Evolutionary conservation across 2,329 filamentous ascomycete species (phyloP).

Genomic region (Arthrocladium fulminans): DNA sequence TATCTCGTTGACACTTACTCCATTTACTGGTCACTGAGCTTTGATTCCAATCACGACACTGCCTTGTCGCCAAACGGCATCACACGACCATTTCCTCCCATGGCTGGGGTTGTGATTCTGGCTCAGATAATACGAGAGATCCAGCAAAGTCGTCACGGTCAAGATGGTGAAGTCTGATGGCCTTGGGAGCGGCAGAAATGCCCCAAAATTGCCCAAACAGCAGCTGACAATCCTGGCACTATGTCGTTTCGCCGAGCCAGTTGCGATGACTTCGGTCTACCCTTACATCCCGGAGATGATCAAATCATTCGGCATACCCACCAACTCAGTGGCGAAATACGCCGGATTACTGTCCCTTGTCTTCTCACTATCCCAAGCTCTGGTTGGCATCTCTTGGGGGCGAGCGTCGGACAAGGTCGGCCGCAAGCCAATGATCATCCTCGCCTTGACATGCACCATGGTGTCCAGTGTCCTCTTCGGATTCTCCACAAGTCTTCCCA

Average conservation of each 20-base stretch:
- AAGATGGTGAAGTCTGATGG: slow-evolving; percentile 9
- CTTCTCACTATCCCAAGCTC: slow-evolving; percentile 63
- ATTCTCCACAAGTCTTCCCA: slow-evolving; percentile 65
- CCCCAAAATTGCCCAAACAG: slow-evolving; percentile 61
- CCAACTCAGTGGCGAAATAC: slow-evolving; percentile 68
- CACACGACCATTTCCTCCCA: background rate
- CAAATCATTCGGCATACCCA: slow-evolving; percentile 61
- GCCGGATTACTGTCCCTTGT: slow-evolving; percentile 64
- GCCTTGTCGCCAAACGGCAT: background rate
- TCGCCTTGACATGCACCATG: slow-evolving; percentile 71
- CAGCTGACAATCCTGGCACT: slow-evolving; percentile 72
- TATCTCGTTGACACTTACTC: too few relatives aligned
- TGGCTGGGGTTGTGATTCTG: slow-evolving; percentile 2
- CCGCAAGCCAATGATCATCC: slow-evolving; percentile 71
- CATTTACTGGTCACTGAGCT: background rate
- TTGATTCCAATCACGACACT: background rate
- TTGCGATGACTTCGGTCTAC: slow-evolving; percentile 52
- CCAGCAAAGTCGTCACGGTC: slow-evolving; percentile 9
- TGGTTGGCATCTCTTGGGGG: slow-evolving; percentile 67
- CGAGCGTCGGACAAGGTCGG: slow-evolving; percentile 68
- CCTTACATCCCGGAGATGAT: slow-evolving; percentile 62
- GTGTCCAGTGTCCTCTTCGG: slow-evolving; percentile 72
- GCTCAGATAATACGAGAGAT: slow-evolving; percentile 6
- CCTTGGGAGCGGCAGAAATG: slow-evolving; percentile 10
- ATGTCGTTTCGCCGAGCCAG: slow-evolving; percentile 68